phyloP scores from a whole-genome alignment of 1,139 yeast genomes.

The Casaregolazyma lundiana region DNA sequence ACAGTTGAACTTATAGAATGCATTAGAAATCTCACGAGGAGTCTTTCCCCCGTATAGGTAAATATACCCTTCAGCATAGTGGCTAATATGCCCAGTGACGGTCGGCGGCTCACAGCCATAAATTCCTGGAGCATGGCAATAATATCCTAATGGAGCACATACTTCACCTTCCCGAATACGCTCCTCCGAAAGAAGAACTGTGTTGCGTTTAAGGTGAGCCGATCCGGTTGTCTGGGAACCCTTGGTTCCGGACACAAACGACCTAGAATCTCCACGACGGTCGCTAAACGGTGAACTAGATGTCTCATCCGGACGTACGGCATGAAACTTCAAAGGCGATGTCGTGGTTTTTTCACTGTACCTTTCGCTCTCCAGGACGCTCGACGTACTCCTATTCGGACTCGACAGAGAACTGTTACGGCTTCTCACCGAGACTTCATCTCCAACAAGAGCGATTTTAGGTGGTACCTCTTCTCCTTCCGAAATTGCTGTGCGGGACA shows the following conservation, averaged over 20 bases:
- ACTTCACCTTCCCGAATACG: background rate
- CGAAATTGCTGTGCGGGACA: background rate
- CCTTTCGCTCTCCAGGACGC: no score
- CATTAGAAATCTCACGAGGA: conserved; percentile 18
- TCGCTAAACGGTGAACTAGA: background rate
- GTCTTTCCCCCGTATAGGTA: conserved; percentile 25
- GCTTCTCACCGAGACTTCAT: background rate
- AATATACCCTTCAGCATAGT: conserved; percentile 17
- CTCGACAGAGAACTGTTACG: background rate
- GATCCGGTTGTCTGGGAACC: conserved; percentile 2
- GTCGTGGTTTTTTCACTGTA: background rate
- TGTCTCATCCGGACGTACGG: background rate
- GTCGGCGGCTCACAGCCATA: conserved; percentile 27
- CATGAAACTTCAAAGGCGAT: background rate
- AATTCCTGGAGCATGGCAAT: conserved; percentile 23
- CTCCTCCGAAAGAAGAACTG: background rate
- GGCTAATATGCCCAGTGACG: conserved; percentile 22
- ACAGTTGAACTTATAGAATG: conserved; percentile 23
- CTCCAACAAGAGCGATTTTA: background rate
- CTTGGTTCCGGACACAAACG: background rate
- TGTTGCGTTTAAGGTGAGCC: conserved; percentile 2
- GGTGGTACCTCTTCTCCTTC: background rate
- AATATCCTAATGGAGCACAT: conserved; percentile 12
- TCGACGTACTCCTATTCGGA: background rate
- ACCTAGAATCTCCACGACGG: background rate